Conservation (phyloP, 2,329 filamentous ascomycete species). For the Immersiporthe knoxdaviesiana region DNA sequence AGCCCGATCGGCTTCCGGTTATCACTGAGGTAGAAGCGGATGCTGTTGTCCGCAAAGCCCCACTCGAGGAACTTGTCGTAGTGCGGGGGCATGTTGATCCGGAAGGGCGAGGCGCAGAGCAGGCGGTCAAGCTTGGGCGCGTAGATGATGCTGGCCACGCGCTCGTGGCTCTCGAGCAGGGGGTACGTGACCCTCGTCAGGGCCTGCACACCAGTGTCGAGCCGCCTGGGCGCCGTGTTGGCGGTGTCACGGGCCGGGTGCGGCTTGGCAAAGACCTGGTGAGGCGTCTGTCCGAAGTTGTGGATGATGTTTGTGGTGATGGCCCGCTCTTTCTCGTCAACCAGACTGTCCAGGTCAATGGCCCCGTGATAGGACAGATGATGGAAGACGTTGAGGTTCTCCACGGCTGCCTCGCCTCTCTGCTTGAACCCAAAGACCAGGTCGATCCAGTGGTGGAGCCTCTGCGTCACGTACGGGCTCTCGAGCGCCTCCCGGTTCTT, state of each 20-base stretch:
- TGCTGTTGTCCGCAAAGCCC: constrained; percentile 91
- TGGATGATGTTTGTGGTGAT: constrained; percentile 96
- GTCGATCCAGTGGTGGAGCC: constrained; percentile 94
- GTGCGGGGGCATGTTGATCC: constrained; percentile 80
- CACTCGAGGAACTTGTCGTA: constrained; percentile 95
- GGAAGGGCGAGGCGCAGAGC: constrained; percentile 80
- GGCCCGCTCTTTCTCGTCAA: constrained; percentile 81
- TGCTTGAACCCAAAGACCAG: constrained; percentile 94
- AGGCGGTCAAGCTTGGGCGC: constrained; percentile 80
- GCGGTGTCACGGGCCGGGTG: constrained; percentile 77
- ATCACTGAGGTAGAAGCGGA: constrained; percentile 88
- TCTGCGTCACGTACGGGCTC: constrained; percentile 86
- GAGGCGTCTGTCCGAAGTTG: constrained; percentile 96
- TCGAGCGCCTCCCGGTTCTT: constrained; percentile 96
- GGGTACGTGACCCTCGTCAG: constrained; percentile 79
- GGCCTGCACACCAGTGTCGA: constrained; percentile 78
- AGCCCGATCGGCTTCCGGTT: constrained; percentile 79
- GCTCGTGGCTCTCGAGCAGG: constrained; percentile 75
- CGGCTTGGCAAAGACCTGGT: constrained; percentile 84
- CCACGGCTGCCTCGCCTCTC: constrained; percentile 86
- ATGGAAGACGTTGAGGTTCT: constrained; percentile 93
- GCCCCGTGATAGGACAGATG: constrained; percentile 94
- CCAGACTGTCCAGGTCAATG: constrained; percentile 88
- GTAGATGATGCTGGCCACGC: constrained; percentile 78
- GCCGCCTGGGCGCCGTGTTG: constrained; percentile 64